Evolutionary conservation across 495 filamentous ascomycete species (phyloP).

Genomic region (Copromyces sp.): DNA sequence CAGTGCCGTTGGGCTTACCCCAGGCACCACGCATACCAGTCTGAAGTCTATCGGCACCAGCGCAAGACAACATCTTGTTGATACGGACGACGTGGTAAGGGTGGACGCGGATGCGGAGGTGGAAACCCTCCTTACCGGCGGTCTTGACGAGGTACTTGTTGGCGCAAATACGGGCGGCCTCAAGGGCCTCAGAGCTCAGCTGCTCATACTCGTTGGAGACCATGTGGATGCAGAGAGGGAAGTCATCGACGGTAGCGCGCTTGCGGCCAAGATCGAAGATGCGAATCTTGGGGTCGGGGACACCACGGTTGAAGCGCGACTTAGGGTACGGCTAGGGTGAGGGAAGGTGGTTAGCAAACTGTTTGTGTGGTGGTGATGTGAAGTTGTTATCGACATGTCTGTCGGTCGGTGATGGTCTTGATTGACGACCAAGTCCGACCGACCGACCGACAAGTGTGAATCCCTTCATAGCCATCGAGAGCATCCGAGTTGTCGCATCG

Average conservation of each 20-base stretch:
- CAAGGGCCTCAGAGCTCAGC: constrained; percentile 95
- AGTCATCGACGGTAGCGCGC: constrained; percentile 96
- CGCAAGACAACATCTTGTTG: constrained; percentile 99
- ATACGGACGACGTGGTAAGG: constrained; percentile 99
- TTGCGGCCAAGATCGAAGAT: constrained; percentile 99
- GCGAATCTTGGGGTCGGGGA: constrained; percentile 97
- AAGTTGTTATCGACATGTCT: background rate
- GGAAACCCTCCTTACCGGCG: constrained; percentile 98
- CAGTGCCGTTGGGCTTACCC: constrained; percentile 96
- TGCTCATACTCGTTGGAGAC: constrained; percentile 99
- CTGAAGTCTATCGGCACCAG: constrained; percentile 98
- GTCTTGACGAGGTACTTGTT: constrained; percentile 99
- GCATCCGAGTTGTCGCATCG: background rate
- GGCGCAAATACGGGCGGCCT: constrained; percentile 98
- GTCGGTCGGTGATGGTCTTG: background rate
- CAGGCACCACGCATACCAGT: constrained; percentile 99
- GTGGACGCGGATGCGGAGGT: constrained; percentile 95
- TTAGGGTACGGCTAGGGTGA: constrained; percentile 82
- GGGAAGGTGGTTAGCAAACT: constrained; percentile 25
- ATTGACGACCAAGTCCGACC: background rate
- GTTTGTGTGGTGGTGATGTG: background rate
- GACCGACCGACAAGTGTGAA: background rate
- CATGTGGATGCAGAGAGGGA: constrained; percentile 94
- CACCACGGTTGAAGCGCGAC: constrained; percentile 99
- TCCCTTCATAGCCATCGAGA: background rate